phyloP scores from a whole-genome alignment of 306 rosid species.

The Sphenostylis stenocarpa region DNA sequence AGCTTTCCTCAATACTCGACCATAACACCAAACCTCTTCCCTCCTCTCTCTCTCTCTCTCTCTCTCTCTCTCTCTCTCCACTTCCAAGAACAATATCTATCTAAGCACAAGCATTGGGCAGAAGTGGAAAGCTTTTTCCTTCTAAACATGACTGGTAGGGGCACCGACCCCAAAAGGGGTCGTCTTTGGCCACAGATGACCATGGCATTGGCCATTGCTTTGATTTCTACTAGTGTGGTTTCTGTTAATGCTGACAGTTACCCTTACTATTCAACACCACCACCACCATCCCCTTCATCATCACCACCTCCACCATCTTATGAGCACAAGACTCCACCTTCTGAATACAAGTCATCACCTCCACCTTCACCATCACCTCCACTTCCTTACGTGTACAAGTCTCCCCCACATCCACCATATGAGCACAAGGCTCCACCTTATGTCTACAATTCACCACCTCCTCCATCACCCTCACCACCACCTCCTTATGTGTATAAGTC shows the following conservation, averaged over 20 bases:
- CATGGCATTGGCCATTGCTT: slow-evolving; percentile 55
- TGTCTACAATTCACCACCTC: slow-evolving; percentile 34
- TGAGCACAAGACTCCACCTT: not conserved
- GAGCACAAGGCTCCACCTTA: slow-evolving; percentile 33
- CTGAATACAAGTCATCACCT: slow-evolving; percentile 23
- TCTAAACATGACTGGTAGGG: slow-evolving; percentile 51
- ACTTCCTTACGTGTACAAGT: not conserved
- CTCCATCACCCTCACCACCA: slow-evolving; percentile 33
- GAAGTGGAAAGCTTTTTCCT: slow-evolving; percentile 10
- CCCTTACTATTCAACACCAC: slow-evolving; percentile 73
- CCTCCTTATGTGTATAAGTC: slow-evolving; percentile 37
- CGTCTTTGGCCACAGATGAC: slow-evolving; percentile 64
- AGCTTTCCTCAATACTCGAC: slow-evolving; percentile 29
- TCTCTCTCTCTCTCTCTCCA: too few relatives aligned
- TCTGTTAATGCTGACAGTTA: slow-evolving; percentile 72
- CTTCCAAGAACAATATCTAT: not conserved
- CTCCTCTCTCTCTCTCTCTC: not conserved
- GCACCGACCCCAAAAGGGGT: slow-evolving; percentile 73
- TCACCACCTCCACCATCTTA: slow-evolving; percentile 30
- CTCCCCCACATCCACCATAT: not conserved
- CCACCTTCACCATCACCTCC: slow-evolving; percentile 22
- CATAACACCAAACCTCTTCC: slow-evolving; percentile 9
- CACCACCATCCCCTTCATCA: slow-evolving; percentile 29
- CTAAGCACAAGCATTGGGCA: slow-evolving; percentile 39
- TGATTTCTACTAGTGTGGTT: slow-evolving; percentile 57